These are phyloP conservation scores for Plasmodium inui DNA, from an alignment of 169 alveolate species.

Conservation along the genomic window DNA sequence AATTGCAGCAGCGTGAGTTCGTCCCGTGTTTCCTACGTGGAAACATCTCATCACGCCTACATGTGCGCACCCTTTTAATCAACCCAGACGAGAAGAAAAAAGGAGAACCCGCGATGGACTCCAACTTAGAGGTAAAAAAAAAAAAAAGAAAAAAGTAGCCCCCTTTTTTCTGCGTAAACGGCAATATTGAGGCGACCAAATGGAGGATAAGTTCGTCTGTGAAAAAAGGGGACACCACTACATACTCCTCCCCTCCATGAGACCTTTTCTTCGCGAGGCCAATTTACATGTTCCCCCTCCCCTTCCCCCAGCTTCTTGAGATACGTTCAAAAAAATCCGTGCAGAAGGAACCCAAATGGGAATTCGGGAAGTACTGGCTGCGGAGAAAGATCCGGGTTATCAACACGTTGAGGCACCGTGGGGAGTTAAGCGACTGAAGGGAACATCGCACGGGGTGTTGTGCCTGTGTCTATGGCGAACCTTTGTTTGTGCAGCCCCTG, in stretches of 20 bases:
- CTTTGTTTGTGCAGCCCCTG: not conserved
- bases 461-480: not conserved
- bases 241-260: not conserved
- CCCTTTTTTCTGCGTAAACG: not conserved
- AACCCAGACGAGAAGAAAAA: not conserved
- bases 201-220: not conserved
- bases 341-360: constrained; percentile 31
- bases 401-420: constrained; percentile 37
- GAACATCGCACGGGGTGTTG: not conserved
- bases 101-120: not conserved
- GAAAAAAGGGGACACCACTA: not conserved
- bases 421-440: not conserved
- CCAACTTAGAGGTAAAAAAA: not conserved
- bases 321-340: not conserved
- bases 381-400: constrained; percentile 32
- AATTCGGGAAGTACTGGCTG: constrained; percentile 62
- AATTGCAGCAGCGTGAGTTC: not conserved
- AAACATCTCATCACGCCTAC: not conserved
- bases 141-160: not conserved
- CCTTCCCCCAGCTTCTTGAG: not conserved
- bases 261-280: not conserved
- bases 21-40: not conserved
- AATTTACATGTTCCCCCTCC: not conserved
- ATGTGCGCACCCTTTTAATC: not conserved
- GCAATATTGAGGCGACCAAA: not conserved